Percentiles rank a stretch among this genome's conserved stretches.
Evolutionary conservation across 768 basidiomycete genomes (phyloP).

Genomic region (Tulasnella sp.): DNA sequence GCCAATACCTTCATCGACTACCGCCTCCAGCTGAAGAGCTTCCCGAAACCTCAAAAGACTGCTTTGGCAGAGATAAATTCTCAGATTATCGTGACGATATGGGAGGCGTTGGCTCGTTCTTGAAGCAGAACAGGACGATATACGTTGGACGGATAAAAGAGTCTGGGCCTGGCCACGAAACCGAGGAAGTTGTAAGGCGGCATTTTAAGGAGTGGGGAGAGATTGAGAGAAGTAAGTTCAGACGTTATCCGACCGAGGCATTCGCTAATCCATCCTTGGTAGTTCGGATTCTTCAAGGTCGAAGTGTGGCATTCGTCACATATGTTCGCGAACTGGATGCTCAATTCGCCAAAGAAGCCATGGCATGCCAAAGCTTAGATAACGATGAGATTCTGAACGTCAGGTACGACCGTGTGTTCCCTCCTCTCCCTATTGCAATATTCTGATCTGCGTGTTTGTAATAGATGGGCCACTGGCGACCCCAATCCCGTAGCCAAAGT

Average conservation of each 20-base stretch:
- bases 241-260: neutral
- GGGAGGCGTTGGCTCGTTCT: constrained; percentile 98
- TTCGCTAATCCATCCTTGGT: constrained; percentile 15
- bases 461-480: constrained; percentile 91
- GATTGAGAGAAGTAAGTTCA: constrained; percentile 72
- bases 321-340: constrained; percentile 77
- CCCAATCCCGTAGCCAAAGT: constrained; percentile 89
- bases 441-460: neutral
- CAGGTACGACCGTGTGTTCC: constrained; percentile 31
- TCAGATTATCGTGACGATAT: constrained; percentile 97
- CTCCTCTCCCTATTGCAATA: neutral
- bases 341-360: constrained; percentile 95
- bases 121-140: constrained; percentile 83
- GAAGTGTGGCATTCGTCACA: constrained; percentile 95
- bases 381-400: constrained; percentile 97
- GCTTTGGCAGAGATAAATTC: constrained; percentile 95
- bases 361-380: constrained; percentile 97
- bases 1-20: constrained; percentile 86
- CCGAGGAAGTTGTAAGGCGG: constrained; percentile 77
- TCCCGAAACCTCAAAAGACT: constrained; percentile 90
- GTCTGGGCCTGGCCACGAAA: constrained; percentile 76
- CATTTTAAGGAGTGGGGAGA: constrained; percentile 97
- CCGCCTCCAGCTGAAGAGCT: constrained; percentile 57
- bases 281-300: constrained; percentile 88
- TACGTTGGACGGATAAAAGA: constrained; percentile 94